Evolutionary conservation across 2,329 filamentous ascomycete genomes (phyloP), one percentile per base, ranked within the genome.

Genomic region (Epichloe gansuensis): DNA sequence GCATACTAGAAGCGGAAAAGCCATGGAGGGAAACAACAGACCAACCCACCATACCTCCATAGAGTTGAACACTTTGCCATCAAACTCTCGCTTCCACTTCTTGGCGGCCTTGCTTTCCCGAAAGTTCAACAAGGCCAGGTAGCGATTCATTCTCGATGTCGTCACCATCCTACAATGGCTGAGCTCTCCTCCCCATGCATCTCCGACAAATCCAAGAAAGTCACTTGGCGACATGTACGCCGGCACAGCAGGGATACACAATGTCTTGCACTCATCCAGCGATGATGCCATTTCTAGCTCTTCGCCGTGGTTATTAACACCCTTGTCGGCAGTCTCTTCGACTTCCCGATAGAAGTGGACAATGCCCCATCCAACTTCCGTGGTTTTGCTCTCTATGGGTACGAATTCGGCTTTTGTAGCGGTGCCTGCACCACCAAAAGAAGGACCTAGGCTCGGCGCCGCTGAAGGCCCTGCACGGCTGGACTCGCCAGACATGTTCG

Each of bases 111-210:
- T 80, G 34, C 80, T 79, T 58, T 86, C 83, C 47, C 88, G 80
- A 65, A 97, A 96, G 70, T 95, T 96, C 80, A 98, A 86, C 56
- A 98, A 75, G 28, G 95, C 91, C 75, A 98, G 86, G 71, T 97
- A 97, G 56, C 91, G 82, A 67, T 94, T 96, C 67, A 89, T 84
- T 57, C 84, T 79, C 51, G 85, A 86, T 1, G 93, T 97, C 75
- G 90, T 84, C 52, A 98, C 87, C 81, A 98, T 89, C 51, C 93
- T 78, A 65, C 95, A 95, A 71, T 98, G 93, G 61, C 86, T 93
- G 54, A 98, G 88, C 55, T 91, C 80, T 54, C 86, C 81, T 65
- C 87, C 81, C 66, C 91, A 95, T 63, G 83, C 82, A 65, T 95
- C 88, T 3, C 93, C 93, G 5, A 97, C 81, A 61, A 94, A 97